Base-by-base conservation (phyloP, 257 asterid genomes). In the Lycium ferocissimum region DNA sequence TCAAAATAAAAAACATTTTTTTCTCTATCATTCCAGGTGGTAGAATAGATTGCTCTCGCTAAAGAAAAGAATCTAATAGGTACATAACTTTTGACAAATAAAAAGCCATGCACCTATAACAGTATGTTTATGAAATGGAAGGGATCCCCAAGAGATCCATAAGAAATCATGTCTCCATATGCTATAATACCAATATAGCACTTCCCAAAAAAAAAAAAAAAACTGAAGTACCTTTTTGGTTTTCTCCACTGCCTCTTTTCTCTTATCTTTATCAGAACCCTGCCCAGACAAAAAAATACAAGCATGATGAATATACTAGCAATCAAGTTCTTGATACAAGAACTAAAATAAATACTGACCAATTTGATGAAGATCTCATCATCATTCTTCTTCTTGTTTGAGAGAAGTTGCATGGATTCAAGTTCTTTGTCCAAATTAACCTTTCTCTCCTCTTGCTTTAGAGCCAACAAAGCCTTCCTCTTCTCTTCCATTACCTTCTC, bases 371-470 rank as follows among this genome's bases (percentile, higher is more conserved):
- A 94, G 85, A 94, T 84, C 0, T 92, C 98, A 49, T 91, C 93
- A 59, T 90, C 95, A 82, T 84, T 89, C 88, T 93, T 92, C 88
- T 92, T 92, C 88, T 92, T 94, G 92, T 88, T 92, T 72, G 96
- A 90, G 18, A 94, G 88, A 84, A 89, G 88, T 70, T 92, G 94
- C 98, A 94, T 92, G 38, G 95, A 79, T 86, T 92, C 87, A 47
- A 94, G 90, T 37, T 94, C 95, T 76, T 90, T 90, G 87, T 94
- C 96, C 89, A 91, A 40, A 81, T 83, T 73, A 37, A 92, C 98
- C 82, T 92, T 92, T 89, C 98, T 90, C 83, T 92, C 96, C 90
- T 89, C 95, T 9, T 92, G 65, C 72, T 91, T 94, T 17, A 82
- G 84, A 9, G 89, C 90, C 82, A 90, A 86, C 84, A 92, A 87